Evolutionary conservation across 1,284 basidiomycete species (phyloP), one percentile per base, ranked within the genome.

Genomic region (Sporisorium graminicola): DNA sequence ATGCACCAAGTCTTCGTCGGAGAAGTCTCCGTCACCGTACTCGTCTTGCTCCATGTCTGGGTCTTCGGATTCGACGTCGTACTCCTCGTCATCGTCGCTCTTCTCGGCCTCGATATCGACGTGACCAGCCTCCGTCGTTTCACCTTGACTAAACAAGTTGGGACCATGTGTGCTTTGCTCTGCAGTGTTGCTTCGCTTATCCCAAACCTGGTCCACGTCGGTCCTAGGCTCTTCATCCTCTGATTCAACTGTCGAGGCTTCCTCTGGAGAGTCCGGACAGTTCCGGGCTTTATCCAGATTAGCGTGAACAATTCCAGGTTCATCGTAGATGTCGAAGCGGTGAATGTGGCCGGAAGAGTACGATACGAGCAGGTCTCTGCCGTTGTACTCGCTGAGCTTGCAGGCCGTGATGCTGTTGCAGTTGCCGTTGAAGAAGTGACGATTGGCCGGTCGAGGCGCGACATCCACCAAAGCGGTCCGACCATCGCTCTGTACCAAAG

Each of bases 261-360:
- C 44, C 27, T 60, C 40, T 3, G 66, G 56, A 22, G 66, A 3
- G 29, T 62, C 55, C 13, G 51, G 13, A 22, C 61, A 69, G 22
- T 56, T 50, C 3, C 67, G 44, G 0, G 37, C 64, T 12, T 56
- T 61, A 22, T 62, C 69, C 13, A 62, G 46, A 29, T 65, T 67
- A 29, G 70, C 65, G 12, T 77, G 69, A 13, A 69, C 22, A 3
- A 74, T 49, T 26, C 72, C 72, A 2, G 75, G 62, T 13, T 82
- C 77, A 40, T 64, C 80, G 44, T 82, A 74, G 14, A 83, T 82
- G 46, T 85, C 79, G 61, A 86, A 86, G 20, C 82, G 74, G 53
- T 82, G 85, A 10, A 86, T 71, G 5, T 74, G 72, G 9, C 68
- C 77, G 2, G 65, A 77, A 7, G 72, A 77, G 64, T 86, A 86